These are phyloP conservation scores for Vigna radiata DNA, from an alignment of 306 rosid genomes.

Conservation along the genomic window DNA sequence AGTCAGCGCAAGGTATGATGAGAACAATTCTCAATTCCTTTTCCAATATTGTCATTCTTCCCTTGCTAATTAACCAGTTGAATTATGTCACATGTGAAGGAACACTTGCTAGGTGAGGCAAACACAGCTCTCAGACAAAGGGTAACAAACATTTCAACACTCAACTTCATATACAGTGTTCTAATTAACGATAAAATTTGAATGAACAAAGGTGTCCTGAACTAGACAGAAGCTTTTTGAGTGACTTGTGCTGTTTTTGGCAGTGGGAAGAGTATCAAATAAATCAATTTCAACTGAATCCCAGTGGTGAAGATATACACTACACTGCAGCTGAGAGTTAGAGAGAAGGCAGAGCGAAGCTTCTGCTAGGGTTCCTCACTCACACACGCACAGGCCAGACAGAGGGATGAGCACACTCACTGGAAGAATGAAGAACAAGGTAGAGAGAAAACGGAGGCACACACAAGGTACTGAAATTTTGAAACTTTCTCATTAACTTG, in stretches of 20 bases:
- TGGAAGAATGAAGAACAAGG: no score
- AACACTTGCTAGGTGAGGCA: constrained; percentile 80
- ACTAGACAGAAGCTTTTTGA: not conserved
- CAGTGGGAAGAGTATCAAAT: constrained; percentile 91
- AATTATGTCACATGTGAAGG: constrained; percentile 55
- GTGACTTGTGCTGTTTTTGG: not conserved
- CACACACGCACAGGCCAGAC: no score
- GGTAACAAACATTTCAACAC: constrained; percentile 51
- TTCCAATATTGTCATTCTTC: not conserved
- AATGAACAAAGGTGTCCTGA: not conserved
- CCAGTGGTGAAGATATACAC: constrained; percentile 64
- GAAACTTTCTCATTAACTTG: no score
- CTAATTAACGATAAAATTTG: not conserved
- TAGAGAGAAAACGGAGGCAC: no score
- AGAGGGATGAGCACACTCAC: no score
- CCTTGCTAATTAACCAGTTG: constrained; percentile 22
- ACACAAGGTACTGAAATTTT: no score
- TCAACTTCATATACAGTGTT: not conserved
- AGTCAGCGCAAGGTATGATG: constrained; percentile 78
- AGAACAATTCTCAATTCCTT: not conserved
- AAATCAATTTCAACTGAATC: constrained; percentile 72
- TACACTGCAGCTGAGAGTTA: no score
- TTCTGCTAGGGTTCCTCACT: no score
- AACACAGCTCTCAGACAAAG: constrained; percentile 82
- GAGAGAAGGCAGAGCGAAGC: no score